These are phyloP conservation scores for Biscogniauxia marginata DNA, from an alignment of 2,329 filamentous ascomycete species.

Conservation along the genomic window DNA sequence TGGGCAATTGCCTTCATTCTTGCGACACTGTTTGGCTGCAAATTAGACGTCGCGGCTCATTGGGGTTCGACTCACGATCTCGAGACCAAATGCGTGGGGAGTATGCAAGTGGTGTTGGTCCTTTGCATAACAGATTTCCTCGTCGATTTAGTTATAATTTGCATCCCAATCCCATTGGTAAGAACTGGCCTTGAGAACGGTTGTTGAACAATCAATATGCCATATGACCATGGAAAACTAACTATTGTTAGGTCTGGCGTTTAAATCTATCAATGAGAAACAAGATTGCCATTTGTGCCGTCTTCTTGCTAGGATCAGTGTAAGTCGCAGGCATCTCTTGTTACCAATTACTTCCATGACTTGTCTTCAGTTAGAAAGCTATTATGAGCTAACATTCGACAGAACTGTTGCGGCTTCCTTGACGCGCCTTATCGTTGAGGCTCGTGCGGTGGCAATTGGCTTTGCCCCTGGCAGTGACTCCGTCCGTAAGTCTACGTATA, in stretches of 20 bases:
- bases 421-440: too few species aligned
- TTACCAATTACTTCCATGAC: too few species aligned
- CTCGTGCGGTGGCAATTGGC: too few species aligned
- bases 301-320: slow-evolving; percentile 13
- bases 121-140: slow-evolving; percentile 20
- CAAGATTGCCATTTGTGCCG: slow-evolving; percentile 5
- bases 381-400: too few species aligned
- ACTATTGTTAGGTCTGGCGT: slow-evolving; percentile 6
- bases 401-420: too few species aligned
- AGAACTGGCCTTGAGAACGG: too few species aligned
- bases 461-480: too few species aligned
- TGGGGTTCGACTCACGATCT: slow-evolving; percentile 14
- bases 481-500: too few species aligned
- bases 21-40: slow-evolving; percentile 17
- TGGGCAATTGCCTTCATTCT: slow-evolving; percentile 19
- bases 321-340: too few species aligned
- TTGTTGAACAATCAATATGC: too few species aligned
- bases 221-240: neutral
- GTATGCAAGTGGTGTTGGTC: slow-evolving; percentile 3
- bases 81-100: slow-evolving; percentile 5
- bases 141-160: slow-evolving; percentile 15
- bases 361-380: too few species aligned
- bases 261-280: slow-evolving; percentile 4
- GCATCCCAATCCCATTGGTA: slow-evolving; percentile 21
- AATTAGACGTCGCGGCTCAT: slow-evolving; percentile 9